Conservation (phyloP, 768 basidiomycete genomes). For the Suillus subaureus region DNA sequence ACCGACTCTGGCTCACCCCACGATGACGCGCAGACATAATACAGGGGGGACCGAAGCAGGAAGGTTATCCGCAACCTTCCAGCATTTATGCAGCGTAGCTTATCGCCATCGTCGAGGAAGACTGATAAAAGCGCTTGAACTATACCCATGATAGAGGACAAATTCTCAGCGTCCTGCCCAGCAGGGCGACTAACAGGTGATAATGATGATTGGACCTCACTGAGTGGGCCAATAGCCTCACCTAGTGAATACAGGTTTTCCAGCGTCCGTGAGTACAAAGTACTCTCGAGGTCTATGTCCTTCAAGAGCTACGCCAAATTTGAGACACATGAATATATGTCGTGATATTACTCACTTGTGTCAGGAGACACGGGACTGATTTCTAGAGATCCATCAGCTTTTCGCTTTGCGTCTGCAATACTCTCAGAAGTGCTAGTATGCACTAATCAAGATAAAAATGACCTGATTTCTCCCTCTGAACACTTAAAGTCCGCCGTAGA, state of each 20-base stretch:
- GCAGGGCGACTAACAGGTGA: constrained; percentile 46
- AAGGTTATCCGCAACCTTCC: constrained; percentile 86
- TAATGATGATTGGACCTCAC: constrained; percentile 2
- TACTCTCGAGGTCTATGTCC: constrained; percentile 66
- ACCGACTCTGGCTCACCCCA: constrained; percentile 98
- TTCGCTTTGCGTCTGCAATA: constrained; percentile 35
- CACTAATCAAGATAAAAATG: constrained; percentile 10
- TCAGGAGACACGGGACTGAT: constrained; percentile 43
- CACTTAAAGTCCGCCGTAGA: constrained; percentile 64
- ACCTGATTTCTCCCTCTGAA: constrained; percentile 54
- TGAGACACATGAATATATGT: background rate
- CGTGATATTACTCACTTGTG: constrained; percentile 34
- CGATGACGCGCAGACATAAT: constrained; percentile 87
- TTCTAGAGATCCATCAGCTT: constrained; percentile 21
- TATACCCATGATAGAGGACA: constrained; percentile 83
- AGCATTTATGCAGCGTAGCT: constrained; percentile 79
- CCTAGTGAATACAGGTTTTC: constrained; percentile 97
- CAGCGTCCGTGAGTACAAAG: constrained; percentile 92
- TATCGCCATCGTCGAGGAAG: constrained; percentile 91
- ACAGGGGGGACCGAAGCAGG: constrained; percentile 82
- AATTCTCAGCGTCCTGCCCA: constrained; percentile 60
- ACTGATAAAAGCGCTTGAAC: constrained; percentile 97
- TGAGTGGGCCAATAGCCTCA: constrained; percentile 31
- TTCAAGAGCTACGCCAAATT: constrained; percentile 1
- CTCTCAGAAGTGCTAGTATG: constrained; percentile 16